Percentiles rank a stretch among this genome's conserved stretches.
Evolutionary conservation across 495 filamentous ascomycete species (phyloP).

Genomic region (Glarea lozoyensis): DNA sequence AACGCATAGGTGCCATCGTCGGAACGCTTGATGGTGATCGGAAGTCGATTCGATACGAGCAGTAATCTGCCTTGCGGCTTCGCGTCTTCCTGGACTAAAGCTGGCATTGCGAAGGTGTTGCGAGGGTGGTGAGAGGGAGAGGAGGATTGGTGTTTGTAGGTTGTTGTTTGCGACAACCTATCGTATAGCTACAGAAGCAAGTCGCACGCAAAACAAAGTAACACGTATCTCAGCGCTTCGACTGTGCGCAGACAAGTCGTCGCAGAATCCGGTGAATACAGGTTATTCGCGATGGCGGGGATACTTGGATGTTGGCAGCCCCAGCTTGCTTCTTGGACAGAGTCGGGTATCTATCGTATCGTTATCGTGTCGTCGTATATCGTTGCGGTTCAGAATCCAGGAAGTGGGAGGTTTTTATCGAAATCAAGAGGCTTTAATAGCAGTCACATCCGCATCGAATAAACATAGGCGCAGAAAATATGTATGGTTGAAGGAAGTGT

Average conservation of each 20-base stretch:
- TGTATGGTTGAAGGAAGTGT: too few relatives aligned
- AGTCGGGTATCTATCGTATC: background rate
- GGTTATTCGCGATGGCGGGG: too few relatives aligned
- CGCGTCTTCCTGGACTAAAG: constrained; percentile 12
- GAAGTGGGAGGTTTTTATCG: background rate
- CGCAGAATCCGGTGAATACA: too few relatives aligned
- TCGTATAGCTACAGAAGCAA: background rate
- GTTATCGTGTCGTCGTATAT: background rate
- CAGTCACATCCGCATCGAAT: constrained; percentile 4
- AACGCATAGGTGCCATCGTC: constrained; percentile 78
- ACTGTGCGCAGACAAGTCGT: too few relatives aligned
- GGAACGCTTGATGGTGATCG: constrained; percentile 87
- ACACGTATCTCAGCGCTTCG: too few relatives aligned
- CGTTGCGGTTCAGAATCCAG: background rate
- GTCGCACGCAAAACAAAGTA: background rate
- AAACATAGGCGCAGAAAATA: too few relatives aligned
- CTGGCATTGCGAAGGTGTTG: constrained; percentile 14
- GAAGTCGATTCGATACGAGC: constrained; percentile 86
- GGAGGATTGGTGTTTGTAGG: background rate
- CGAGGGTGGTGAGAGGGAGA: background rate
- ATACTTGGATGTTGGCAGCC: too few relatives aligned
- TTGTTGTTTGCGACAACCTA: background rate
- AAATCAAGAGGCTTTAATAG: constrained; percentile 3
- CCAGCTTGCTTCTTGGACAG: too few relatives aligned
- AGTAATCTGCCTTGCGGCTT: constrained; percentile 45